These are phyloP conservation scores for Nigrospora osmanthi DNA, from an alignment of 2,329 filamentous ascomycete species.

Conservation along the genomic window DNA sequence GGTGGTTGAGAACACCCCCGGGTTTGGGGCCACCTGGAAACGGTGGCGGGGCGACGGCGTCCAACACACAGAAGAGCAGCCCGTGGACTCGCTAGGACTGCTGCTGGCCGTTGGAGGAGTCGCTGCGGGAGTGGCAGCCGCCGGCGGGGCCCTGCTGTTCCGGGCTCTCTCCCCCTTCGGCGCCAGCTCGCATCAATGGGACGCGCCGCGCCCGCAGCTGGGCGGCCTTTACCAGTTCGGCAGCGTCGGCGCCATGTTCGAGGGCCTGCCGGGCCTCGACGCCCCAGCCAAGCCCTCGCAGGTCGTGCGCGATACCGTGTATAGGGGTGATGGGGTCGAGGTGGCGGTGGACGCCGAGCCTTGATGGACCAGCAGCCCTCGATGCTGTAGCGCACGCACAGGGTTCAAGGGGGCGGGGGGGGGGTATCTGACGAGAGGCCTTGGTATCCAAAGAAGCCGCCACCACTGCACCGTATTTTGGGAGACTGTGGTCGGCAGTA, in stretches of 20 bases:
- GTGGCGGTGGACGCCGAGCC: constrained; percentile 6
- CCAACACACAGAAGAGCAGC: constrained; percentile 12
- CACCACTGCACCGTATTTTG: too few relatives aligned
- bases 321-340: constrained; percentile 3
- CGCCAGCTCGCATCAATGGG: constrained; percentile 34
- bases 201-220: constrained; percentile 15
- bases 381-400: too few relatives aligned
- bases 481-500: too few relatives aligned
- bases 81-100: constrained; percentile 17
- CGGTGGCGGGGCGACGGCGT: constrained; percentile 23
- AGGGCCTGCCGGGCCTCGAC: constrained; percentile 12
- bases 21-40: constrained; percentile 24
- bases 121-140: constrained; percentile 18
- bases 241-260: constrained; percentile 37
- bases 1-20: constrained; percentile 21
- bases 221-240: constrained; percentile 33
- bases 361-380: neutral
- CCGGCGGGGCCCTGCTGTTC: constrained; percentile 31
- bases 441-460: too few relatives aligned
- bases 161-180: constrained; percentile 36
- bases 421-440: too few relatives aligned
- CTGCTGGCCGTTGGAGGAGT: constrained; percentile 28
- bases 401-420: too few relatives aligned
- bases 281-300: neutral
- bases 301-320: constrained; percentile 5